A percentile compares a stretch with the other conserved stretches of the same genome.
phyloP scores from a whole-genome alignment of 2,329 filamentous ascomycete genomes.

The Trichoderma breve region DNA sequence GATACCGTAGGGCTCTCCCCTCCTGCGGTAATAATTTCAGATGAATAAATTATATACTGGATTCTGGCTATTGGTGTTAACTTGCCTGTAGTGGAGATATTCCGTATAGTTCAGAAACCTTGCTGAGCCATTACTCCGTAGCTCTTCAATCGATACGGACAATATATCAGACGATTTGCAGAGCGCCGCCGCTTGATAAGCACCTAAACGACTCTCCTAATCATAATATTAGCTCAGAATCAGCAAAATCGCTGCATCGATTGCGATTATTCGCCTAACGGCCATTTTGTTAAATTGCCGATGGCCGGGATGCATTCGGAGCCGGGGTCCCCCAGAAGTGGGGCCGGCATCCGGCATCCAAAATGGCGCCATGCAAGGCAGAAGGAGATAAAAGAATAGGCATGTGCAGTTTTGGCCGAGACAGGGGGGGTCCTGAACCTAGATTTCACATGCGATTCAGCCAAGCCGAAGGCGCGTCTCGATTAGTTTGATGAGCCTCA shows the following conservation, averaged over 20 bases:
- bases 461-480: background rate
- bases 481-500: background rate
- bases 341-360: background rate
- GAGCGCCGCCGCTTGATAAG: background rate
- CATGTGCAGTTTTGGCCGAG: background rate
- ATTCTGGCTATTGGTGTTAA: background rate
- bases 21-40: background rate
- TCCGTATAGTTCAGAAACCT: background rate
- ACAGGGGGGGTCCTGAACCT: too few species aligned
- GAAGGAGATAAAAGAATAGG: background rate
- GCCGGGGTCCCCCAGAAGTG: background rate
- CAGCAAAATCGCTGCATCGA: background rate
- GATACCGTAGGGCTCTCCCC: background rate
- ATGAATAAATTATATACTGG: background rate
- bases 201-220: background rate
- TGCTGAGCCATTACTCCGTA: background rate
- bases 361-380: background rate
- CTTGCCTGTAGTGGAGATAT: background rate
- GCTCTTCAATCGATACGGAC: background rate
- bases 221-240: background rate
- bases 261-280: background rate
- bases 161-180: background rate
- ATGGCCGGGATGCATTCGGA: background rate
- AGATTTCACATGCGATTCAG: conserved; percentile 9
- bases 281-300: background rate